Conservation (phyloP, 257 asterid genomes). For the Przewalskia tangutica region DNA sequence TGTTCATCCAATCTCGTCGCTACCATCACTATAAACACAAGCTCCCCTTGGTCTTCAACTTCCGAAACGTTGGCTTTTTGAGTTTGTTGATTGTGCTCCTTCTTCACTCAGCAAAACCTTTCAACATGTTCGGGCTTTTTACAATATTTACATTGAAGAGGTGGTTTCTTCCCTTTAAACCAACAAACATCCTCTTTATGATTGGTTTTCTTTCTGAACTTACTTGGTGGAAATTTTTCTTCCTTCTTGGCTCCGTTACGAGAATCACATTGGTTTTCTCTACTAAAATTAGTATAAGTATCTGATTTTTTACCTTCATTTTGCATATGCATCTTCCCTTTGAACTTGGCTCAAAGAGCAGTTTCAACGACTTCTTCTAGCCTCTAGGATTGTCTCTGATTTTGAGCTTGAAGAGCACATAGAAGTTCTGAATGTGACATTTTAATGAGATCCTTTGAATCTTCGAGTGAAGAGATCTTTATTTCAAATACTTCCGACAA, state of each 20-base stretch:
- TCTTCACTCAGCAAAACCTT: neutral
- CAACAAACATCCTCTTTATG: neutral
- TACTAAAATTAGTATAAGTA: neutral
- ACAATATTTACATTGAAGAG: neutral
- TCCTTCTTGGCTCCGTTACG: neutral
- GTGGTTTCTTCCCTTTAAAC: neutral
- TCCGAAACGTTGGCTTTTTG: neutral
- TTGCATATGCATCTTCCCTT: neutral
- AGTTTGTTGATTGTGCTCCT: neutral
- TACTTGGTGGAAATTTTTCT: neutral
- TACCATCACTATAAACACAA: neutral
- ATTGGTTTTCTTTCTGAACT: neutral
- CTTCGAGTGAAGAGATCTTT: constrained; percentile 1
- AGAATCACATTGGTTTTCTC: neutral
- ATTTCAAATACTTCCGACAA: neutral
- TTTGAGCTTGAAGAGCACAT: neutral
- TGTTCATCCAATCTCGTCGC: neutral
- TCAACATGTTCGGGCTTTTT: neutral
- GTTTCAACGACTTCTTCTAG: neutral
- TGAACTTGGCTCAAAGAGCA: neutral
- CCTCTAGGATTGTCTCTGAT: neutral
- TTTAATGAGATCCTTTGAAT: neutral
- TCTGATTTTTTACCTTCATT: neutral
- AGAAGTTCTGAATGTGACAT: neutral
- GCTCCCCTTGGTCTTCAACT: neutral